Evolutionary conservation across 1,139 yeast genomes (phyloP).

Genomic region (Hanseniaspora uvarum): DNA sequence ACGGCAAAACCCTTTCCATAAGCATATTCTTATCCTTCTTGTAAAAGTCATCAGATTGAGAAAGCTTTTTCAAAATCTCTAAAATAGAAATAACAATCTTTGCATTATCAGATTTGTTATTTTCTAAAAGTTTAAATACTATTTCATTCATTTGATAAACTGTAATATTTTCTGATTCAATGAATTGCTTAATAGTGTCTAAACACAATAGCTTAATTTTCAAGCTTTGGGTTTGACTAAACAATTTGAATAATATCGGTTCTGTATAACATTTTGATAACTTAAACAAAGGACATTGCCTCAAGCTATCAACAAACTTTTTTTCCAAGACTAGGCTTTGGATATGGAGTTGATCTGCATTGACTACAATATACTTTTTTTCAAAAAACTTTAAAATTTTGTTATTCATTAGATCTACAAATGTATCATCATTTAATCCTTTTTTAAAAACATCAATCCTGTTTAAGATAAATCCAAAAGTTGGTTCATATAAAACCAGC

Average conservation of each 20-base stretch:
- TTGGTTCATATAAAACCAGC: not conserved
- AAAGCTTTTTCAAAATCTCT: conserved; percentile 46
- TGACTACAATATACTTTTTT: conserved; percentile 24
- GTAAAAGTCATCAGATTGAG: conserved; percentile 35
- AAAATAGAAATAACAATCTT: conserved; percentile 40
- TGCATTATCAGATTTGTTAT: conserved; percentile 68
- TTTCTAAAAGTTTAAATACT: conserved; percentile 61
- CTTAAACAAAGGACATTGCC: conserved; percentile 34
- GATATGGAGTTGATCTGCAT: conserved; percentile 23
- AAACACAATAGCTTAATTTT: conserved; percentile 66
- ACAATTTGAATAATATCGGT: conserved; percentile 38
- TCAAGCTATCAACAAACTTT: conserved; percentile 35
- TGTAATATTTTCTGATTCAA: conserved; percentile 55
- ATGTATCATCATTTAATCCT: conserved; percentile 25
- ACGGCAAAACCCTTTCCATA: conserved; percentile 42
- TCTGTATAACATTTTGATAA: conserved; percentile 44
- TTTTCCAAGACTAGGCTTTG: conserved; percentile 24
- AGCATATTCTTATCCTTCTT: conserved; percentile 34
- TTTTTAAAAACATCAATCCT: conserved; percentile 24
- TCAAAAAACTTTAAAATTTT: conserved; percentile 25
- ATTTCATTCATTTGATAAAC: conserved; percentile 64
- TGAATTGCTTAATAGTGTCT: conserved; percentile 48
- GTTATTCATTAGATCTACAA: conserved; percentile 22
- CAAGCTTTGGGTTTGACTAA: conserved; percentile 43
- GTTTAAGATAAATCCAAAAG: not conserved